phyloP scores from a whole-genome alignment of 306 rosid species.

The Purshia tridentata region DNA sequence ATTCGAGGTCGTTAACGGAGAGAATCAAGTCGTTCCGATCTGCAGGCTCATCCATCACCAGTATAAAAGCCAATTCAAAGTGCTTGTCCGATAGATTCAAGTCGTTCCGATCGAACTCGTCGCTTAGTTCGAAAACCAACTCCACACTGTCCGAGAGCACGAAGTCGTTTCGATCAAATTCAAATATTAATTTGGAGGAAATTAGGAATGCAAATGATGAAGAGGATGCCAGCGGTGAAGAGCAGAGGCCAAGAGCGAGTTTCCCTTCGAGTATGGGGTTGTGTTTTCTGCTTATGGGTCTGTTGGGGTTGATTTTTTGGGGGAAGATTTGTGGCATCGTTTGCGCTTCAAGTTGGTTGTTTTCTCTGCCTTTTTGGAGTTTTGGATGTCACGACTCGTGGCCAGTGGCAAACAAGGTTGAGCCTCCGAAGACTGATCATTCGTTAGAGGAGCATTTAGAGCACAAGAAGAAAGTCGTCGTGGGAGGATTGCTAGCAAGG shows the following conservation, averaged over 20 bases:
- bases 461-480: conserved; percentile 8
- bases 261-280: background rate
- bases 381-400: background rate
- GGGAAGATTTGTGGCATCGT: conserved; percentile 30
- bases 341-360: conserved; percentile 24
- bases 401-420: background rate
- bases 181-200: background rate
- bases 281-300: conserved; percentile 22
- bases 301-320: conserved; percentile 27
- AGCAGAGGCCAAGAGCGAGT: no score
- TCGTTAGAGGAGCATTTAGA: no score
- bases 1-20: no score
- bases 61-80: background rate
- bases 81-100: conserved; percentile 5
- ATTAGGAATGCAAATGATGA: no score
- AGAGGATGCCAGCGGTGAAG: no score
- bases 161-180: background rate
- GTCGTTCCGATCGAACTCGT: background rate
- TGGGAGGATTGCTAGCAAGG: conserved; percentile 15
- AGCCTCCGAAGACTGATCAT: background rate
- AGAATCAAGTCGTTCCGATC: no score
- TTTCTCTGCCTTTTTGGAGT: conserved; percentile 9
- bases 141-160: background rate
- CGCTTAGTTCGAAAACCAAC: background rate
- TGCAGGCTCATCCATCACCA: background rate